A percentile compares a stretch with the other conserved stretches of the same genome.
phyloP scores from a whole-genome alignment of 2,329 filamentous ascomycete genomes.

The Aureobasidium pullulans region DNA sequence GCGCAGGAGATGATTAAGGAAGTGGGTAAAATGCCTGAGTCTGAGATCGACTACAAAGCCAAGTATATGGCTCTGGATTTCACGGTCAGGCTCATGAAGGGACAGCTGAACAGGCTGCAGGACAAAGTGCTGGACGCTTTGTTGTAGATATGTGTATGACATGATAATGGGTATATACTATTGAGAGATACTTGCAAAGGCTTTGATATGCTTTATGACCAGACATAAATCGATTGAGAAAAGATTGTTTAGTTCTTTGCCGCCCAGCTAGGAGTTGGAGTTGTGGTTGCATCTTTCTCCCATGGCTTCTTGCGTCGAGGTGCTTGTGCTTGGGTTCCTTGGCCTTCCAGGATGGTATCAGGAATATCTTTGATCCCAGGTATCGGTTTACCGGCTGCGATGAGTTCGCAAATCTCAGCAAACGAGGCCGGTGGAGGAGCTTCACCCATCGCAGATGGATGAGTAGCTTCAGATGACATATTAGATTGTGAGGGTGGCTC shows the following conservation, averaged over 20 bases:
- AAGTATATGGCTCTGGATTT: constrained; percentile 26
- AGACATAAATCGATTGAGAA: neutral
- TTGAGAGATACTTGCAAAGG: neutral
- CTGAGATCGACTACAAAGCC: constrained; percentile 24
- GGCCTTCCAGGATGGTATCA: constrained; percentile 64
- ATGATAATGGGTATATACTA: neutral
- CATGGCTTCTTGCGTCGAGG: constrained; percentile 64
- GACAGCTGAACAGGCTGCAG: constrained; percentile 25
- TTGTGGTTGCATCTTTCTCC: constrained; percentile 52
- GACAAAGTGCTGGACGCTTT: constrained; percentile 24
- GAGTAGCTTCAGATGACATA: constrained; percentile 9
- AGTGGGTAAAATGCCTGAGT: constrained; percentile 12
- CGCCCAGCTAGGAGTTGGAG: constrained; percentile 11
- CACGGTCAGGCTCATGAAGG: constrained; percentile 23
- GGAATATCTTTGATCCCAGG: constrained; percentile 85
- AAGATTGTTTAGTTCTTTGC: neutral
- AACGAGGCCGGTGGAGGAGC: constrained; percentile 77
- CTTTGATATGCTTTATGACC: no score
- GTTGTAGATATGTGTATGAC: neutral
- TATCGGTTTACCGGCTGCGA: constrained; percentile 73
- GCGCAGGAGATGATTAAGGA: constrained; percentile 19
- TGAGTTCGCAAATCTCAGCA: constrained; percentile 75
- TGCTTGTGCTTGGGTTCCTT: constrained; percentile 52
- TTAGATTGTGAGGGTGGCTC: neutral
- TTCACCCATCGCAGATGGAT: constrained; percentile 25